Base-by-base conservation (phyloP, 495 filamentous ascomycete species). In the Rostrohypoxylon terebratum region DNA sequence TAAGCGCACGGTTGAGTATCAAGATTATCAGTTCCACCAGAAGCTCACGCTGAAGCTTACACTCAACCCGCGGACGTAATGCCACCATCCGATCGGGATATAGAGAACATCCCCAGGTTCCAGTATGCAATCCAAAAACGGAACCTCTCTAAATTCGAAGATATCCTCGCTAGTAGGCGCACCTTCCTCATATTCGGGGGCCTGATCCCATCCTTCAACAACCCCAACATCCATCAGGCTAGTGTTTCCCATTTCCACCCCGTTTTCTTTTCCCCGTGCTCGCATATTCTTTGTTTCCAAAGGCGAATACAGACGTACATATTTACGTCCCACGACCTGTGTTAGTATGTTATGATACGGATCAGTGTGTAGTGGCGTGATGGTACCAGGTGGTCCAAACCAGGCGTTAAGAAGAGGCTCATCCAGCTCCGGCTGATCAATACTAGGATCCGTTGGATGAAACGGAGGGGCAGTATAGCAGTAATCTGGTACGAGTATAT, bases 41-140 rank as follows among this genome's bases (percentile, higher is more conserved):
- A 97, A 99, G 79, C 94, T 98, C 38, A 98, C 94, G 76, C 96
- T 98, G 70, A 96, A 92, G 68, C 96, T 97, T 36, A 91, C 91
- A 61, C 87, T 92, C 77, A 98, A 75, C 38, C 93, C 93, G 69
- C 91, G 84, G 4, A 99, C 93, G 85, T 97, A 98, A 84, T 99
- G 96, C 96, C 96, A 99, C 96, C 96, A 99, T 18, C 95, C 96
- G 3, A 92, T 84, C 4, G 96, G 96, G 59, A 99, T 94, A 82
- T 97, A 97, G 66, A 99, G 77, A 72, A 88, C 91, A 65, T 99
- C 94, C 0, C 95, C 96, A 28, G 90, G 90, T 36, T 85, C 87
- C 21, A 99, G 78, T 0, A 98, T 87, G 14, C 88, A 90, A 76
- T 99, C 96, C 11, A 94, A 79, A 80, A 91, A 97, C 58, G 83